phyloP scores from a whole-genome alignment of 345 rosid species.

The Rhizophora apiculata region DNA sequence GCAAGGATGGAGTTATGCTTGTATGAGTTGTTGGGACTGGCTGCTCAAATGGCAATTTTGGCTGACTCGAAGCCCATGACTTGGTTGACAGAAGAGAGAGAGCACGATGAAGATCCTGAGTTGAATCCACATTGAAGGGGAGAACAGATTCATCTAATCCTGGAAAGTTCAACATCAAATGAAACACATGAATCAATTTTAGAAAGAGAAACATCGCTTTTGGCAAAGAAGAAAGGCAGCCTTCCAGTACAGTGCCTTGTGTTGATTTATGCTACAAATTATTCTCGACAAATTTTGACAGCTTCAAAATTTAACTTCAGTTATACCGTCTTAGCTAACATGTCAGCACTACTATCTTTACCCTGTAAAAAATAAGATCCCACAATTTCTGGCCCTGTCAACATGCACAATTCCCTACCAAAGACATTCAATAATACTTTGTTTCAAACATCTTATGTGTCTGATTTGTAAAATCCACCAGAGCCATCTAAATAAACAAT shows the following conservation, averaged over 20 bases:
- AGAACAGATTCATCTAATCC: slow-evolving; percentile 56
- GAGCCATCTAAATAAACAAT: neutral
- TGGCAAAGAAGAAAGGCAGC: neutral
- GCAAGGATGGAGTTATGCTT: slow-evolving; percentile 29
- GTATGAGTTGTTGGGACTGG: slow-evolving; percentile 24
- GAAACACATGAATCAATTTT: neutral
- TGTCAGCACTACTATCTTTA: too few species aligned
- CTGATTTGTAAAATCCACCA: neutral
- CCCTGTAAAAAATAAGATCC: too few species aligned
- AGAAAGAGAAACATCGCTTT: neutral
- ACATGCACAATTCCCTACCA: too few species aligned
- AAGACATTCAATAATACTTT: too few species aligned
- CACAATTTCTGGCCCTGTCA: too few species aligned
- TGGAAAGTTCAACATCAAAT: slow-evolving; percentile 18
- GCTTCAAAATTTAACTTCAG: neutral
- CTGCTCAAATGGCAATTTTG: slow-evolving; percentile 43
- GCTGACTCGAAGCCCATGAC: slow-evolving; percentile 50
- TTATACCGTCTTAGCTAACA: too few species aligned
- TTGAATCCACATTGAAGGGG: slow-evolving; percentile 47
- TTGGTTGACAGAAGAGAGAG: slow-evolving; percentile 99
- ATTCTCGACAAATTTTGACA: neutral
- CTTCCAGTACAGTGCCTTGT: neutral
- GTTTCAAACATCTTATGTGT: neutral
- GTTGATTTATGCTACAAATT: neutral
- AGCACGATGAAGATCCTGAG: slow-evolving; percentile 84